A percentile compares a stretch with the other conserved stretches of the same genome.
Evolutionary conservation across 306 rosid species (phyloP).

Genomic region (Vachellia collinsii): DNA sequence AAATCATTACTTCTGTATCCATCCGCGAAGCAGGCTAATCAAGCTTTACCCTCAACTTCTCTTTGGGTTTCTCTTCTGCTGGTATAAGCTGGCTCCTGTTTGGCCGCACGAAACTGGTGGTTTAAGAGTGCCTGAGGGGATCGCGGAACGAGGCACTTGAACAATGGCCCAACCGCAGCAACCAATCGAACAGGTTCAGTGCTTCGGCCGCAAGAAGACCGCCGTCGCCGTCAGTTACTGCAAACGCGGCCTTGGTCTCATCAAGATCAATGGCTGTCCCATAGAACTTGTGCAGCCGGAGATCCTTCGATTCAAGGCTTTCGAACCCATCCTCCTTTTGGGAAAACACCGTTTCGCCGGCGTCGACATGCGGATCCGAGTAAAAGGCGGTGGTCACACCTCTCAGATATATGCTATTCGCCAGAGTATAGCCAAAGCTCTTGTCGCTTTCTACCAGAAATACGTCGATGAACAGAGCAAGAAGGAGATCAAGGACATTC

Average conservation of each 20-base stretch:
- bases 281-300: conserved; percentile 84
- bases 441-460: conserved; percentile 83
- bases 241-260: conserved; percentile 79
- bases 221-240: conserved; percentile 85
- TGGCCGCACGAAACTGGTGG: conserved; percentile 6
- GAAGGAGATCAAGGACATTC: conserved; percentile 78
- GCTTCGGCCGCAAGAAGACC: conserved; percentile 86
- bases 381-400: conserved; percentile 84
- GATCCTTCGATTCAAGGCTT: conserved; percentile 80
- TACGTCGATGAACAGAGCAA: conserved; percentile 92
- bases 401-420: conserved; percentile 87
- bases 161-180: conserved; percentile 38
- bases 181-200: conserved; percentile 62
- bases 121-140: neutral
- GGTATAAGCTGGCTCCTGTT: too few relatives aligned
- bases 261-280: conserved; percentile 87
- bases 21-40: too few relatives aligned
- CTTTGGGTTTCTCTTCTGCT: too few relatives aligned
- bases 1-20: too few relatives aligned
- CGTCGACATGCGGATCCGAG: conserved; percentile 82
- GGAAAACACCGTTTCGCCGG: conserved; percentile 73
- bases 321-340: conserved; percentile 74
- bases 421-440: conserved; percentile 84
- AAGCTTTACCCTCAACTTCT: too few relatives aligned
- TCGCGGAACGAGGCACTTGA: too few relatives aligned